These are phyloP conservation scores for Helichrysum umbraculigerum DNA, from an alignment of 129 eudicot species.

Conservation along the genomic window DNA sequence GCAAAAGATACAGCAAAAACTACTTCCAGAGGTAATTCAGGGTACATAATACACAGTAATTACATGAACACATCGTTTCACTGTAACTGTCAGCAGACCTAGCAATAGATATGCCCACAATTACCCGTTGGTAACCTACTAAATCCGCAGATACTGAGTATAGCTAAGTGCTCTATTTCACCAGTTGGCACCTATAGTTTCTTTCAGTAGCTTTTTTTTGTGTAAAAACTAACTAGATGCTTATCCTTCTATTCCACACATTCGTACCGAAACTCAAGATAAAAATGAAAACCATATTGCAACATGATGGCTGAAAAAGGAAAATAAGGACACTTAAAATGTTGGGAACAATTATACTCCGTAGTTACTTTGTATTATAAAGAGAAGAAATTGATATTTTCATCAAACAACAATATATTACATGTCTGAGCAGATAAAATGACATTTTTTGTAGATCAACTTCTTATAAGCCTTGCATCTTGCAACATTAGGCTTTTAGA, in stretches of 20 bases:
- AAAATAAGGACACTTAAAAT: neutral
- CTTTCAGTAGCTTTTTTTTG: too few relatives aligned
- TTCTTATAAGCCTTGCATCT: slow-evolving; percentile 1
- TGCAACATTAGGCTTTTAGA: slow-evolving; percentile 13
- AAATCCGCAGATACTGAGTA: neutral
- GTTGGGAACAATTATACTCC: neutral
- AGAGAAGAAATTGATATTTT: slow-evolving; percentile 5
- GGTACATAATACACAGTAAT: slow-evolving; percentile 17
- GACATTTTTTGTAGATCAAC: slow-evolving; percentile 3
- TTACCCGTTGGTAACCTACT: neutral
- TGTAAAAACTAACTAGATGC: neutral
- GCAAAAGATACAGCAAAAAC: neutral
- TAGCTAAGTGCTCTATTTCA: neutral
- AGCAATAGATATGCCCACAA: neutral
- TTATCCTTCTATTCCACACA: neutral
- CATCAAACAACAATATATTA: neutral
- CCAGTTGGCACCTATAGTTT: neutral
- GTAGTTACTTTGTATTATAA: neutral
- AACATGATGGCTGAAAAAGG: neutral
- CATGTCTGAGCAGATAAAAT: slow-evolving; percentile 4
- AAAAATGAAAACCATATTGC: neutral
- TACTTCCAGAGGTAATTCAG: neutral
- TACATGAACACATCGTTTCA: neutral
- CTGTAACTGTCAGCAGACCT: neutral
- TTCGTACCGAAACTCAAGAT: neutral